Percentiles rank a stretch among this genome's conserved stretches.
Conservation (phyloP, 1,284 basidiomycete genomes). For the Xanthoconium separans region DNA sequence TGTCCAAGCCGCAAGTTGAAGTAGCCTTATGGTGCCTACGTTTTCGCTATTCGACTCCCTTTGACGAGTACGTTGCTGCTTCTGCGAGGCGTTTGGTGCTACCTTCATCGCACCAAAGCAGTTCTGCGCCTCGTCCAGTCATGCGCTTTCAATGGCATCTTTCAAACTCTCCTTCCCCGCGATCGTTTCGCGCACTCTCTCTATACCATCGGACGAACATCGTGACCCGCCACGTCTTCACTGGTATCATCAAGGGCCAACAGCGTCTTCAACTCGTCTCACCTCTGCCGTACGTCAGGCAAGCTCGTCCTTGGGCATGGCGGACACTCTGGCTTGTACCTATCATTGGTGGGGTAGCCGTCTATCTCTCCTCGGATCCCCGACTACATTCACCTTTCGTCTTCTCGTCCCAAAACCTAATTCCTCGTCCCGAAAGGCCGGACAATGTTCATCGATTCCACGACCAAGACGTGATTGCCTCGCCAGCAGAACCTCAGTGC, state of each 20-base stretch:
- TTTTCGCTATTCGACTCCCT: background rate
- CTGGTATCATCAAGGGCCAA: conserved; percentile 1
- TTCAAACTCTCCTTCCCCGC: conserved; percentile 3
- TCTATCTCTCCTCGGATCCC: conserved; percentile 45
- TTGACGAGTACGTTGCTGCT: background rate
- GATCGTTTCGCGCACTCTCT: conserved; percentile 3
- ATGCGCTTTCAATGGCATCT: conserved; percentile 21
- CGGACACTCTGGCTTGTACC: conserved; percentile 56
- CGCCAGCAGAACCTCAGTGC: conserved; percentile 58
- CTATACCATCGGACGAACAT: background rate
- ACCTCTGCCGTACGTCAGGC: conserved; percentile 22
- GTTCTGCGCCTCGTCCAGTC: background rate
- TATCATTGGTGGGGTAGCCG: conserved; percentile 49
- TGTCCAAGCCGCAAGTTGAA: too few species aligned
- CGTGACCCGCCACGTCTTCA: conserved; percentile 8
- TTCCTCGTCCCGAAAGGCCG: conserved; percentile 49
- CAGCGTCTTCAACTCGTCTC: conserved; percentile 1
- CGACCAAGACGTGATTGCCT: conserved; percentile 45
- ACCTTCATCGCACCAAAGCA: background rate
- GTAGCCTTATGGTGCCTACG: background rate
- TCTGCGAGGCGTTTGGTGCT: background rate
- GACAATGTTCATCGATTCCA: conserved; percentile 20
- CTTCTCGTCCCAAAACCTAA: conserved; percentile 59
- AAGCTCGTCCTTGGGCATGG: conserved; percentile 27
- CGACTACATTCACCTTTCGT: conserved; percentile 44